Evolutionary conservation across 1,284 basidiomycete species (phyloP).

Genomic region (Boletellus deceptivus): DNA sequence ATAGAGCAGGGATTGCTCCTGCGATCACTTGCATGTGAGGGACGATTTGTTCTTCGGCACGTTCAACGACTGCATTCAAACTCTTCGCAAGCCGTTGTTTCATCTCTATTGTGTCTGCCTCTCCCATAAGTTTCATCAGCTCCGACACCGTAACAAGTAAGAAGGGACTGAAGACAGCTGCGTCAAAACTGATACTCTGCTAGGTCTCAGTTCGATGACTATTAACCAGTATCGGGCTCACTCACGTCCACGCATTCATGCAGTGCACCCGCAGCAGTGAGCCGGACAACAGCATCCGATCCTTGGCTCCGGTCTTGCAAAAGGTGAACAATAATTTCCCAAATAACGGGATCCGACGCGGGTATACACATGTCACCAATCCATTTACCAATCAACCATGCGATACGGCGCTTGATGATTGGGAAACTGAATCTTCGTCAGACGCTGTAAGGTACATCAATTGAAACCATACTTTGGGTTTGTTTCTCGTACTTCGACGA

Average conservation of each 20-base stretch:
- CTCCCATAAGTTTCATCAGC: conserved; percentile 66
- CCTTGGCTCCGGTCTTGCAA: conserved; percentile 65
- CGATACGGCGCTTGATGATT: conserved; percentile 85
- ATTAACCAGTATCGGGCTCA: conserved; percentile 5
- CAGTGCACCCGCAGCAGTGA: conserved; percentile 76
- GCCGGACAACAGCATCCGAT: conserved; percentile 78
- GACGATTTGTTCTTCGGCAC: conserved; percentile 65
- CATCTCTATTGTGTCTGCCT: conserved; percentile 75
- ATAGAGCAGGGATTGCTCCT: conserved; percentile 70
- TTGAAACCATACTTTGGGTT: conserved; percentile 51
- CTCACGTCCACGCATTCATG: conserved; percentile 81
- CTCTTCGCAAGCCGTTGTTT: conserved; percentile 73
- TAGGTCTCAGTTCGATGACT: conserved; percentile 6
- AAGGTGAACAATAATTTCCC: conserved; percentile 78
- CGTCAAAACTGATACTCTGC: conserved; percentile 62
- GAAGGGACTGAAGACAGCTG: conserved; percentile 57
- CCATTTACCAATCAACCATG: conserved; percentile 89
- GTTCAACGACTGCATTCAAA: conserved; percentile 73
- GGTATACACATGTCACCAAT: conserved; percentile 62
- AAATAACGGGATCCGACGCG: conserved; percentile 64
- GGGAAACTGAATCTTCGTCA: conserved; percentile 57
- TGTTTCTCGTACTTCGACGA: conserved; percentile 53
- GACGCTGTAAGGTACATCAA: conserved; percentile 9
- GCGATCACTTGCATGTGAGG: conserved; percentile 68
- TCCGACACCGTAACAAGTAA: conserved; percentile 57